A percentile compares a stretch with the other conserved stretches of the same genome.
phyloP scores from a whole-genome alignment of 106 monocot genomes.

The Dendrobium officinale region DNA sequence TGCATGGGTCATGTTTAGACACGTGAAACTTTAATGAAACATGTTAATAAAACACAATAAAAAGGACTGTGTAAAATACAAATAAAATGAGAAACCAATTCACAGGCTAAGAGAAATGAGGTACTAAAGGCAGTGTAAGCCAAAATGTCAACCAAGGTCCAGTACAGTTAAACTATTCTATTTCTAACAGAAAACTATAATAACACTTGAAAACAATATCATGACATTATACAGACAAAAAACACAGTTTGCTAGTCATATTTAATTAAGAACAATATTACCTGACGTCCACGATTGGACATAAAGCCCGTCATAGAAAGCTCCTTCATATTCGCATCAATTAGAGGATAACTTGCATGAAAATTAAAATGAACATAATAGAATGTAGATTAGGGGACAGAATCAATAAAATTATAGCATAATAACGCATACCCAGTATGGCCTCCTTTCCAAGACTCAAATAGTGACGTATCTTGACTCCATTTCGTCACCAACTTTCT shows the following conservation, averaged over 20 bases:
- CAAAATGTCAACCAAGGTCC: no score
- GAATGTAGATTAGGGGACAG: neutral
- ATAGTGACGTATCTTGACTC: constrained; percentile 69
- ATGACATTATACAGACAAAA: no score
- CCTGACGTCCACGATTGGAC: constrained; percentile 98
- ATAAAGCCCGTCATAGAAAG: constrained; percentile 81
- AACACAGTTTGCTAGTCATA: no score
- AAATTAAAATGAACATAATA: neutral
- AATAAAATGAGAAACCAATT: no score
- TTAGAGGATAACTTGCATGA: constrained; percentile 65
- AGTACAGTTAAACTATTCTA: neutral
- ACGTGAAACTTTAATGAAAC: neutral
- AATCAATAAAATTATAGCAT: neutral
- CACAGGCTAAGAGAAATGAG: no score
- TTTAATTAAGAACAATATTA: constrained; percentile 11
- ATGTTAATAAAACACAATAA: neutral
- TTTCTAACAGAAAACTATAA: neutral
- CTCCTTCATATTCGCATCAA: constrained; percentile 99
- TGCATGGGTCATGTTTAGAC: neutral
- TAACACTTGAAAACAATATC: no score
- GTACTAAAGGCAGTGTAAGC: no score
- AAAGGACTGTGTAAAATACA: neutral
- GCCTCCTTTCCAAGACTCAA: constrained; percentile 83
- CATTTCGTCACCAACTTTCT: constrained; percentile 63
- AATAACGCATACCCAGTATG: constrained; percentile 61